Evolutionary conservation across 768 basidiomycete species (phyloP).

Genomic region (Chiua virens): DNA sequence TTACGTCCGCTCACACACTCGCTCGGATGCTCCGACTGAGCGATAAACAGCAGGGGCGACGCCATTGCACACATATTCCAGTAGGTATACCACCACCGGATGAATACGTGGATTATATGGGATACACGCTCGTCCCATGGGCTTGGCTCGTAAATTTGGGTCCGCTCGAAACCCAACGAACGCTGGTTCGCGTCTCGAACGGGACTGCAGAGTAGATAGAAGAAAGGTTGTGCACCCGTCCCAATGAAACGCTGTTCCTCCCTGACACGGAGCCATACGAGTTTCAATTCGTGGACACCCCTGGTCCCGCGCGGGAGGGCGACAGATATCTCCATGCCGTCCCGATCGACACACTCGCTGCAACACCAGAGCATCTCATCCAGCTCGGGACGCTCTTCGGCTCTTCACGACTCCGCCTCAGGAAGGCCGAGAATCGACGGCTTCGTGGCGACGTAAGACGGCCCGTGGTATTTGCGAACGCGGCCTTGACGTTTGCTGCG

Average conservation of each 20-base stretch:
- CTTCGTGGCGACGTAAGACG: no score
- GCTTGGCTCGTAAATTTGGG: constrained; percentile 63
- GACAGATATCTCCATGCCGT: constrained; percentile 45
- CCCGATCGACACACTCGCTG: constrained; percentile 12
- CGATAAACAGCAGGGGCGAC: constrained; percentile 46
- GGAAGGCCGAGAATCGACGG: constrained; percentile 36
- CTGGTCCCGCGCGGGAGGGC: no score
- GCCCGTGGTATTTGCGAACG: constrained; percentile 58
- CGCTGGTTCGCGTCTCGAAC: constrained; percentile 51
- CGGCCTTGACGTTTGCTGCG: constrained; percentile 43
- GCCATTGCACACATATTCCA: constrained; percentile 48
- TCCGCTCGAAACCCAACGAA: constrained; percentile 36
- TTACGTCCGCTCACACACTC: constrained; percentile 57
- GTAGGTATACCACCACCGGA: constrained; percentile 37
- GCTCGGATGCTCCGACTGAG: constrained; percentile 44
- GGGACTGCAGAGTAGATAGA: constrained; percentile 38
- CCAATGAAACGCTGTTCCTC: constrained; percentile 45
- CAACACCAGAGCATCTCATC: constrained; percentile 46
- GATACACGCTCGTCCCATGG: no score
- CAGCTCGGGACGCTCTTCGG: constrained; percentile 79
- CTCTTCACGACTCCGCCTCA: constrained; percentile 63
- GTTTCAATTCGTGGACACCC: no score
- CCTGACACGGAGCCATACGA: no score
- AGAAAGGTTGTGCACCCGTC: constrained; percentile 23
- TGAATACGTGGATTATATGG: constrained; percentile 62